A percentile compares a stretch with the other conserved stretches of the same genome.
These are phyloP conservation scores for Ilyonectria destructans DNA, from an alignment of 2,329 filamentous ascomycete genomes.

Conservation along the genomic window DNA sequence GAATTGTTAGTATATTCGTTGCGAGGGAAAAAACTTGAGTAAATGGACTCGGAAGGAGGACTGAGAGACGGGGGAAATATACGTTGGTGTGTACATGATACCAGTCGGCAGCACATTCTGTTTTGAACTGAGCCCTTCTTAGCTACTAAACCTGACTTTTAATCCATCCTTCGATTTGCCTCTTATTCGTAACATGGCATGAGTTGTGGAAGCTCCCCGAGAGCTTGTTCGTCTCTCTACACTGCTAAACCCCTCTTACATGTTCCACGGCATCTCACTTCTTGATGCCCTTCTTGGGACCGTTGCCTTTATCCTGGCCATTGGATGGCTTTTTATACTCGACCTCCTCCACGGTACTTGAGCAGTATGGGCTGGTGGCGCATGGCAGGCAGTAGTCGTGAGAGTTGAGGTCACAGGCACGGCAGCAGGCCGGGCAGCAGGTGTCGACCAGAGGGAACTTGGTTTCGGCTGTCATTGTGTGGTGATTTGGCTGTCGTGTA, in stretches of 20 bases:
- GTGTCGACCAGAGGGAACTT: slow-evolving; percentile 3
- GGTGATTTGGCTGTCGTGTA: neutral
- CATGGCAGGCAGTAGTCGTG: slow-evolving; percentile 54
- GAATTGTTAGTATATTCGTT: slow-evolving; percentile 14
- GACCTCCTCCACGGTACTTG: neutral
- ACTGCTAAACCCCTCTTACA: neutral
- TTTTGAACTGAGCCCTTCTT: slow-evolving; percentile 27
- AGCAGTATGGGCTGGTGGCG: slow-evolving; percentile 44
- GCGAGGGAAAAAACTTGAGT: slow-evolving; percentile 23
- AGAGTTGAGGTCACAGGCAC: slow-evolving; percentile 50
- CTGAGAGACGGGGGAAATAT: slow-evolving; percentile 26
- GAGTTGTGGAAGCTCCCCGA: neutral
- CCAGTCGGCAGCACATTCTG: slow-evolving; percentile 28
- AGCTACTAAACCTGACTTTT: slow-evolving; percentile 19
- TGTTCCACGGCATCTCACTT: slow-evolving; percentile 8
- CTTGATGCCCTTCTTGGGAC: slow-evolving; percentile 2
- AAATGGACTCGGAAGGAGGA: slow-evolving; percentile 32
- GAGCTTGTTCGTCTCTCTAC: neutral
- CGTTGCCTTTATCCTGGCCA: slow-evolving; percentile 4
- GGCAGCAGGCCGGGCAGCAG: slow-evolving; percentile 54
- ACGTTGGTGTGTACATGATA: slow-evolving; percentile 33
- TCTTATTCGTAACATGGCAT: neutral
- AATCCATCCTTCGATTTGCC: slow-evolving; percentile 9
- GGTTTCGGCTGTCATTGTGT: slow-evolving; percentile 12
- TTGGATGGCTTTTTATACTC: neutral